phyloP scores from a whole-genome alignment of 352 stramenopile species.

The Elongisporangium undulatum region DNA sequence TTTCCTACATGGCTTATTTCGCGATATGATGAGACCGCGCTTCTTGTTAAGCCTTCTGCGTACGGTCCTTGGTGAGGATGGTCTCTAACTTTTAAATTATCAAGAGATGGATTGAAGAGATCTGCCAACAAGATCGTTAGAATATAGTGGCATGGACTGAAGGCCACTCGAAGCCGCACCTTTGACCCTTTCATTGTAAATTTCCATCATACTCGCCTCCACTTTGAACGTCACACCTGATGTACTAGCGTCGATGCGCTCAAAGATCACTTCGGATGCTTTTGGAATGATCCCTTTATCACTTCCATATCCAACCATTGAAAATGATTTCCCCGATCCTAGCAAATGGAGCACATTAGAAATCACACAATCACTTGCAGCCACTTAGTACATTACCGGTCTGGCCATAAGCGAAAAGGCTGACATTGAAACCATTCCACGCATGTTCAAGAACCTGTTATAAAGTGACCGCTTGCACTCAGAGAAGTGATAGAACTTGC shows the following conservation, averaged over 20 bases:
- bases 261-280: constrained; percentile 80
- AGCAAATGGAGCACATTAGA: not conserved
- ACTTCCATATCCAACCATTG: constrained; percentile 81
- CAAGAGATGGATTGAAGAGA: constrained; percentile 76
- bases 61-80: constrained; percentile 84
- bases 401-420: constrained; percentile 84
- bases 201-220: constrained; percentile 88
- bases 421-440: constrained; percentile 90
- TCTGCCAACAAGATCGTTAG: constrained; percentile 21
- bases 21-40: constrained; percentile 73
- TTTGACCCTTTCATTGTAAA: constrained; percentile 89
- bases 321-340: constrained; percentile 83
- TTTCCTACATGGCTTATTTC: constrained; percentile 65
- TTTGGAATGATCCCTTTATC: constrained; percentile 84
- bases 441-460: constrained; percentile 78
- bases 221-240: constrained; percentile 71
- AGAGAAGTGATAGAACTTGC: not conserved
- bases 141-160: constrained; percentile 2
- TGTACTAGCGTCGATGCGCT: constrained; percentile 55
- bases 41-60: constrained; percentile 72
- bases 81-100: constrained; percentile 88
- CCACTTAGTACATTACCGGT: constrained; percentile 25
- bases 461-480: not conserved
- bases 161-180: constrained; percentile 16
- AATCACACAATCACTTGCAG: not conserved